These are phyloP conservation scores for Thelonectria discophora DNA, from an alignment of 2,329 filamentous ascomycete species.

Conservation along the genomic window DNA sequence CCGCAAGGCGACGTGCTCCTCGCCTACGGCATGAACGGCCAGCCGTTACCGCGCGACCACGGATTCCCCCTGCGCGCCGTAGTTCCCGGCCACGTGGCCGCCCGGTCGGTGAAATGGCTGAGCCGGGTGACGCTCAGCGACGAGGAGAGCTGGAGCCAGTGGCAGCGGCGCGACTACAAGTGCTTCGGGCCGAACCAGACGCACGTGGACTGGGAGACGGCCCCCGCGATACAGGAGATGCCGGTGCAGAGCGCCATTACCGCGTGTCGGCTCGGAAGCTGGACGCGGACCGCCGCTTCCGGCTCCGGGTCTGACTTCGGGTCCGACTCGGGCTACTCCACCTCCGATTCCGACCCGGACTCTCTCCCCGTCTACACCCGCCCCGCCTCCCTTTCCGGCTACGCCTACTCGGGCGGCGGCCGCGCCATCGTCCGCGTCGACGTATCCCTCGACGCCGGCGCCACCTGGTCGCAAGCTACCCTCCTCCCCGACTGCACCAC, in stretches of 20 bases:
- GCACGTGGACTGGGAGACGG: slow-evolving; percentile 68
- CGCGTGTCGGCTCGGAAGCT: slow-evolving; percentile 53
- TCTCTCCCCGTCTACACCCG: too few species aligned
- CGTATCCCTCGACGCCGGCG: slow-evolving; percentile 69
- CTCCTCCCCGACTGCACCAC: slow-evolving; percentile 60
- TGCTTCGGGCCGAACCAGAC: slow-evolving; percentile 71
- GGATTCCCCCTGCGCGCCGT: slow-evolving; percentile 71
- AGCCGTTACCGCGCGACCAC: slow-evolving; percentile 69
- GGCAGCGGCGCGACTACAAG: slow-evolving; percentile 75
- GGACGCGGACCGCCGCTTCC: slow-evolving; percentile 27
- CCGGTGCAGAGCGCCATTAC: slow-evolving; percentile 75
- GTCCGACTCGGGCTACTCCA: too few species aligned
- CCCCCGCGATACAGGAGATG: slow-evolving; percentile 73
- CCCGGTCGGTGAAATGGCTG: slow-evolving; percentile 75
- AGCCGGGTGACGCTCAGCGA: slow-evolving; percentile 70
- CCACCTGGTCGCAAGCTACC: slow-evolving; percentile 70
- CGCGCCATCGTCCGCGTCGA: slow-evolving; percentile 73
- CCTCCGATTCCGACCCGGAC: too few species aligned
- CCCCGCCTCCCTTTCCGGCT: slow-evolving; percentile 62
- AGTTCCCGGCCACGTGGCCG: slow-evolving; percentile 72
- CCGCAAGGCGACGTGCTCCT: slow-evolving; percentile 71
- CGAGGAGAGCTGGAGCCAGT: slow-evolving; percentile 72
- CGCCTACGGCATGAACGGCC: slow-evolving; percentile 74
- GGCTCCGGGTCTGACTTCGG: too few species aligned
- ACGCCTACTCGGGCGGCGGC: slow-evolving; percentile 74